Conservation (phyloP, 768 basidiomycete genomes). For the Phylloporus sp. region DNA sequence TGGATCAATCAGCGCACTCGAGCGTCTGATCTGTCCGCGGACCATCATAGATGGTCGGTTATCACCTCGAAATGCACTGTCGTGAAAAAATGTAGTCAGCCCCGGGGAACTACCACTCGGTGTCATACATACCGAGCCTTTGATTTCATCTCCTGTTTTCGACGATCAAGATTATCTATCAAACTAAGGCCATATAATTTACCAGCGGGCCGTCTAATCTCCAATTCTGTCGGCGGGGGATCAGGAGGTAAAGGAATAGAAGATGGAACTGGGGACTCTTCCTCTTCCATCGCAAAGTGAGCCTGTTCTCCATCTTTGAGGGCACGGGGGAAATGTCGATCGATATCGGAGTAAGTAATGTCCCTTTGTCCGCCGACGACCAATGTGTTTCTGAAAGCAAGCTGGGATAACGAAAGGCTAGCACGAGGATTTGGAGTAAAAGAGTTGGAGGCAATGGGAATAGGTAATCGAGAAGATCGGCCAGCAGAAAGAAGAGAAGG, state of each 20-base stretch:
- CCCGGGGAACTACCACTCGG: background rate
- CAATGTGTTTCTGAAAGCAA: constrained; percentile 82
- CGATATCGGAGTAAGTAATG: constrained; percentile 58
- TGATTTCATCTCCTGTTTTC: constrained; percentile 78
- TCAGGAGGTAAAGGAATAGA: constrained; percentile 30
- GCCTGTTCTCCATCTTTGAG: constrained; percentile 76
- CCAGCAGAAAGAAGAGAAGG: constrained; percentile 69
- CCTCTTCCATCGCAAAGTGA: constrained; percentile 41
- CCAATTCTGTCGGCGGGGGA: constrained; percentile 30
- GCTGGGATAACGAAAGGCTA: constrained; percentile 72
- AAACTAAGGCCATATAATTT: constrained; percentile 85
- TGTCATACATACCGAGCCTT: constrained; percentile 68
- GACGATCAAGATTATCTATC: constrained; percentile 82
- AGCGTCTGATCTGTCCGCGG: constrained; percentile 48
- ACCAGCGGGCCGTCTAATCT: constrained; percentile 57
- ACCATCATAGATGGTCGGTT: constrained; percentile 93
- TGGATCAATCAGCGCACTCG: constrained; percentile 75
- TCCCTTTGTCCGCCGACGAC: constrained; percentile 65
- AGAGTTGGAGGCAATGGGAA: constrained; percentile 52
- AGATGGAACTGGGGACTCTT: constrained; percentile 33
- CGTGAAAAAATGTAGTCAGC: constrained; percentile 7
- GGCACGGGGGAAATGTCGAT: constrained; percentile 62
- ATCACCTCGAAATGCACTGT: constrained; percentile 84
- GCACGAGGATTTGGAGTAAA: constrained; percentile 77
- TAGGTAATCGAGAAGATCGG: constrained; percentile 48